These are phyloP conservation scores for Clarireedia sp. DNA, from an alignment of 2,329 filamentous ascomycete species.

Conservation along the genomic window DNA sequence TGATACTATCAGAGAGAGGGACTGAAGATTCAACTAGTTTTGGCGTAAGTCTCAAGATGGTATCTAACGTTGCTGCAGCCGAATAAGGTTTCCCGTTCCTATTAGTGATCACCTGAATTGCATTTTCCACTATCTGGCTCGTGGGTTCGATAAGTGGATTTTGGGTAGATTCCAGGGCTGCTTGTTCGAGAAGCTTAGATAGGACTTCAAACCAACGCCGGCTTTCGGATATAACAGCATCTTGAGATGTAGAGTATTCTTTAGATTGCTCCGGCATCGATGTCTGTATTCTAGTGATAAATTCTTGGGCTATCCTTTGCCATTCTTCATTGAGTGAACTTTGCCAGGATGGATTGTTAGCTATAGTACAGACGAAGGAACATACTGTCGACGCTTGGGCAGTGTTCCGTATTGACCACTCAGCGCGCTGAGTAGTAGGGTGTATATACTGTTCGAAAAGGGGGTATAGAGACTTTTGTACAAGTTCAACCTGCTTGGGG, in stretches of 20 bases:
- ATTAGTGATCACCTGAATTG: constrained; percentile 40
- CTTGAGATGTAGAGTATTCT: constrained; percentile 66
- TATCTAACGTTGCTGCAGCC: constrained; percentile 50
- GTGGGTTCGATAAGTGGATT: constrained; percentile 15
- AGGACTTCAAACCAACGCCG: constrained; percentile 53
- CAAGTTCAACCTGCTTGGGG: constrained; percentile 36
- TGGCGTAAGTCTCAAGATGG: constrained; percentile 39
- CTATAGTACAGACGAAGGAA: constrained; percentile 37
- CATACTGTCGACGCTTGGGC: constrained; percentile 32
- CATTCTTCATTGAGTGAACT: constrained; percentile 50
- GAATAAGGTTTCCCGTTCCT: constrained; percentile 60
- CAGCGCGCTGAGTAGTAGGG: constrained; percentile 13
- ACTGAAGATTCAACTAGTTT: constrained; percentile 33
- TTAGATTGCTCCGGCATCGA: constrained; percentile 78
- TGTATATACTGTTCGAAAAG: constrained; percentile 46
- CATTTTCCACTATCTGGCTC: constrained; percentile 24
- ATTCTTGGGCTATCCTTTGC: constrained; percentile 48
- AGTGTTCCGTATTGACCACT: constrained; percentile 19
- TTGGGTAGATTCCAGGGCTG: constrained; percentile 14
- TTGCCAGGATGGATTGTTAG: constrained; percentile 36
- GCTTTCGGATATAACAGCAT: constrained; percentile 55
- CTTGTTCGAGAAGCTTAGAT: constrained; percentile 29
- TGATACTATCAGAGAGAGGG: constrained; percentile 39
- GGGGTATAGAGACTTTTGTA: constrained; percentile 44
- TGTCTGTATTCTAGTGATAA: constrained; percentile 61